A percentile compares a stretch with the other conserved stretches of the same genome.
phyloP scores from a whole-genome alignment of 192 early-diverging fungal species.

The Coemansia sp. region DNA sequence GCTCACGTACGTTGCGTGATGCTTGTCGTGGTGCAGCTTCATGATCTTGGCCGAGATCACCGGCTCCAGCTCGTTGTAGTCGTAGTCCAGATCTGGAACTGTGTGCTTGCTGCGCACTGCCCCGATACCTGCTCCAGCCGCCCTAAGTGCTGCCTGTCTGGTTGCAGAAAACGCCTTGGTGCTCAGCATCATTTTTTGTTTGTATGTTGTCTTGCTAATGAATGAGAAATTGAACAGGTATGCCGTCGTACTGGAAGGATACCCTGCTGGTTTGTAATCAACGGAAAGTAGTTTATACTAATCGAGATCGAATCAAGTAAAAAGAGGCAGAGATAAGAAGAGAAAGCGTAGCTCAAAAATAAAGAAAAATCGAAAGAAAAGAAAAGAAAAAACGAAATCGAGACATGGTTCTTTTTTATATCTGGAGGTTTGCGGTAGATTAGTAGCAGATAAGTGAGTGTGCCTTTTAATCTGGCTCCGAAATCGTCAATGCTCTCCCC shows the following conservation, averaged over 20 bases:
- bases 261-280: too few species aligned
- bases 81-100: constrained; percentile 86
- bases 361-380: neutral
- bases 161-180: constrained; percentile 13
- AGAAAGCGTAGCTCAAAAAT: too few species aligned
- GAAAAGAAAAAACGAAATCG: neutral
- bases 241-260: too few species aligned
- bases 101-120: constrained; percentile 65
- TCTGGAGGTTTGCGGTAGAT: too few species aligned
- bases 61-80: constrained; percentile 87
- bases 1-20: constrained; percentile 91
- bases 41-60: constrained; percentile 93
- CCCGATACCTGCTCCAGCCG: neutral
- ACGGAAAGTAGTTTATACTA: too few species aligned
- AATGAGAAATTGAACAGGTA: too few species aligned
- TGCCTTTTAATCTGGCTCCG: too few species aligned
- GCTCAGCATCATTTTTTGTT: constrained; percentile 15
- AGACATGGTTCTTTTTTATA: too few species aligned
- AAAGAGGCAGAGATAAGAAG: too few species aligned
- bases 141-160: constrained; percentile 12
- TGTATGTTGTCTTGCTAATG: neutral
- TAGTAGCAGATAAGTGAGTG: too few species aligned
- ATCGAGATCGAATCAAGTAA: too few species aligned
- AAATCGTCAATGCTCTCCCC: too few species aligned
- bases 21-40: constrained; percentile 92